Conservation (phyloP, 1,284 basidiomycete species). For the Bondarzewia mesenterica region DNA sequence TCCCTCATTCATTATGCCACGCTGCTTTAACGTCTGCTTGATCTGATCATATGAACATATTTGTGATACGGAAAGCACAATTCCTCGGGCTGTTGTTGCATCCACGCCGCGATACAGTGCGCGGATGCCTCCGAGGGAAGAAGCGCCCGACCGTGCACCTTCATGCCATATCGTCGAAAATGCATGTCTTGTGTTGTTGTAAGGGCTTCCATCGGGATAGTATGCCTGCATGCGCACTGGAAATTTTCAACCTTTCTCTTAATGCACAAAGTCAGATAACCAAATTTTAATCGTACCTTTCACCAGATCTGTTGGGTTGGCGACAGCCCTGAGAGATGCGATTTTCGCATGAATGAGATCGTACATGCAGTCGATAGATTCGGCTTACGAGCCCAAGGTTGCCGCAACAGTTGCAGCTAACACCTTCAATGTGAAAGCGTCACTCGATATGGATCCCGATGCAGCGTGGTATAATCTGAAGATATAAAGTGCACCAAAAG, state of each 20-base stretch:
- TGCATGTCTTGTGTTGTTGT: constrained; percentile 25
- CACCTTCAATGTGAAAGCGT: constrained; percentile 28
- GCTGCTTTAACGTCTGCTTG: constrained; percentile 27
- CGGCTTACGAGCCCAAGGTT: constrained; percentile 25
- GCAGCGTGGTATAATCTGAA: constrained; percentile 15
- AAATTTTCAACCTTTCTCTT: not conserved
- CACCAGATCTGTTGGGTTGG: constrained; percentile 31
- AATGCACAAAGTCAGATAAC: not conserved
- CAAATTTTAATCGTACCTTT: constrained; percentile 20
- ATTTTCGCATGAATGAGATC: not conserved
- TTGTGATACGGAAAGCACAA: constrained; percentile 28
- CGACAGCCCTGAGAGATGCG: constrained; percentile 19
- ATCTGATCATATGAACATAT: constrained; percentile 32
- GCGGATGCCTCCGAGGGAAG: constrained; percentile 19
- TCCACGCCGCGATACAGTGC: constrained; percentile 28
- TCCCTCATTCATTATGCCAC: constrained; percentile 26
- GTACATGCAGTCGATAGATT: not conserved
- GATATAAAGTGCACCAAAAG: no score
- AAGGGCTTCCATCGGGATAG: constrained; percentile 27
- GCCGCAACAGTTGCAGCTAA: constrained; percentile 26
- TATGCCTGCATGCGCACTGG: constrained; percentile 32
- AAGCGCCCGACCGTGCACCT: constrained; percentile 15
- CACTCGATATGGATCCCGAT: constrained; percentile 21
- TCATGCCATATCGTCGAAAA: constrained; percentile 26
- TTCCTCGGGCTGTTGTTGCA: constrained; percentile 28